Evolutionary conservation across 345 rosid genomes (phyloP).

Genomic region (Melaleuca alternifolia): DNA sequence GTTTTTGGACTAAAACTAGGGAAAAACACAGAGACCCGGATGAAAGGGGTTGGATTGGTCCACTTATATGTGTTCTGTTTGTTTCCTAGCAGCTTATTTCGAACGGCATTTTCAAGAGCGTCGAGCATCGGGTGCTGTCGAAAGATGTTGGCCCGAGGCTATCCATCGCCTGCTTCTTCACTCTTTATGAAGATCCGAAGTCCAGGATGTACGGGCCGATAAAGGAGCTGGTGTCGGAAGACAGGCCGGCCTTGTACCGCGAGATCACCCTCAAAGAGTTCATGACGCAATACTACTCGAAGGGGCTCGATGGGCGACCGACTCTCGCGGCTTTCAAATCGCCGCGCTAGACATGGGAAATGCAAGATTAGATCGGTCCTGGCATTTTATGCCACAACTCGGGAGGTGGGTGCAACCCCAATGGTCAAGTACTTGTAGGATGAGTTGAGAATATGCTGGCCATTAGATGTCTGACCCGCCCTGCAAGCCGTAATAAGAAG

Average conservation of each 20-base stretch:
- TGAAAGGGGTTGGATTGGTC: not conserved
- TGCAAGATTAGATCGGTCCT: not conserved
- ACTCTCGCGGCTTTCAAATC: not conserved
- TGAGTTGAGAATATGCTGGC: not conserved
- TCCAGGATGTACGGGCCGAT: not conserved
- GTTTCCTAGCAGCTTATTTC: not conserved
- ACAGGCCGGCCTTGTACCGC: constrained; percentile 11
- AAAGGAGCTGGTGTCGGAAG: constrained; percentile 16
- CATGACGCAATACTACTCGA: not conserved
- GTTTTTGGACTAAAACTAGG: not conserved
- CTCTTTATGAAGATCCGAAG: not conserved
- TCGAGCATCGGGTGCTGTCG: not conserved
- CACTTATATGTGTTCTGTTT: not conserved
- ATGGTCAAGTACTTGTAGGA: not conserved
- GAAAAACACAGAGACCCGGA: not conserved
- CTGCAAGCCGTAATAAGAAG: too few relatives aligned
- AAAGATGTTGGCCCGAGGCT: not conserved
- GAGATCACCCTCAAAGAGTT: constrained; percentile 6
- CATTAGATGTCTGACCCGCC: too few relatives aligned
- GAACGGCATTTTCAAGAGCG: not conserved
- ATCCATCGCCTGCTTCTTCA: not conserved
- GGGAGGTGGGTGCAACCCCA: not conserved
- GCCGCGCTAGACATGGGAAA: not conserved
- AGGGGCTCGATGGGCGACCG: not conserved
- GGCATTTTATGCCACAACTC: not conserved